Percentiles rank a stretch among this genome's conserved stretches.
Evolutionary conservation across 202 grass and related monocot species (phyloP).

Genomic region (Schoenoplectus triqueter): DNA sequence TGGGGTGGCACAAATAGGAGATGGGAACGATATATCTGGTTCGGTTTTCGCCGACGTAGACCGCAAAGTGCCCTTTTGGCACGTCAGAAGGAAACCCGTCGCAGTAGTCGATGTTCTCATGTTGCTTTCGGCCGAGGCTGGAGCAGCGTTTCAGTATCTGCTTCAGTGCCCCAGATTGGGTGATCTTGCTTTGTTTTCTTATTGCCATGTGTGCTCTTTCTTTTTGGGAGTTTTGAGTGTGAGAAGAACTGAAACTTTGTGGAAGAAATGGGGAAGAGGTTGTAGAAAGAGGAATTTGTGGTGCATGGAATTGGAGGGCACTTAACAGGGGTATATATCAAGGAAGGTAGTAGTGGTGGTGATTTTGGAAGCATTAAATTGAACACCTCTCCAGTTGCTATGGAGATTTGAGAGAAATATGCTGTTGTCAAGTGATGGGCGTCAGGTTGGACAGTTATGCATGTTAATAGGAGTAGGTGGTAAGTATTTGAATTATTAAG

Average conservation of each 20-base stretch:
- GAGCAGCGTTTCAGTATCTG: slow-evolving; percentile 94
- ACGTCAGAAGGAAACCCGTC: slow-evolving; percentile 62
- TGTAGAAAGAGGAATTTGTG: slow-evolving; percentile 9
- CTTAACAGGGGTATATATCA: not conserved
- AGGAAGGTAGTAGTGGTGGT: not conserved
- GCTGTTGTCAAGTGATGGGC: not conserved
- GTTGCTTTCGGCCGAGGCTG: slow-evolving; percentile 67
- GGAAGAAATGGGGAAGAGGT: not conserved
- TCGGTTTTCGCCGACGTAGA: slow-evolving; percentile 79
- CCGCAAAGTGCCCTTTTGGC: slow-evolving; percentile 81
- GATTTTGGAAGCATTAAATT: slow-evolving; percentile 29
- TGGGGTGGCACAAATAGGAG: slow-evolving; percentile 63
- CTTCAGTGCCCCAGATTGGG: slow-evolving; percentile 55
- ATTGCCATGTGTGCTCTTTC: slow-evolving; percentile 50
- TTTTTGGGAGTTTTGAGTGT: slow-evolving; percentile 1
- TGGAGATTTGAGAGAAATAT: not conserved
- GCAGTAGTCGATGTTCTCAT: slow-evolving; percentile 40
- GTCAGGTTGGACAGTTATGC: not conserved
- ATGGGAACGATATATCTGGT: slow-evolving; percentile 77
- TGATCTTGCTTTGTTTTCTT: slow-evolving; percentile 53
- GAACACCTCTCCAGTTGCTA: slow-evolving; percentile 15
- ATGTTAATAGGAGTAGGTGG: not conserved
- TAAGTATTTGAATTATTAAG: not conserved
- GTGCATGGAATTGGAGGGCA: slow-evolving; percentile 9
- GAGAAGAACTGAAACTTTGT: not conserved